phyloP scores from a whole-genome alignment of 305 asterid species.

The Fraxinus floribunda region DNA sequence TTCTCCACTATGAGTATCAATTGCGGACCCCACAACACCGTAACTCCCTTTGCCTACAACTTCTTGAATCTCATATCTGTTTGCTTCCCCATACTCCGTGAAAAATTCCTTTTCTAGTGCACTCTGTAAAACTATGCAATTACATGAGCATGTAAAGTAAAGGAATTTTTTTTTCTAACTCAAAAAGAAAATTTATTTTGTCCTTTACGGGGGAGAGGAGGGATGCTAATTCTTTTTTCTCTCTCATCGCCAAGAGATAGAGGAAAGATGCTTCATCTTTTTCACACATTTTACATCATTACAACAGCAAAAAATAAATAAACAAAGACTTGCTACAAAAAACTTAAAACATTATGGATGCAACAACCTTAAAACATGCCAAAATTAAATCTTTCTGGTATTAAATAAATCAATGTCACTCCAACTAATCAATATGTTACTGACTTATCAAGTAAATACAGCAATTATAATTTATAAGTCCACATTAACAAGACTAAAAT shows the following conservation, averaged over 20 bases:
- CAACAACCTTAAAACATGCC: neutral
- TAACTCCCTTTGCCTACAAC: constrained; percentile 80
- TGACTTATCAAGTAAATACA: constrained; percentile 19
- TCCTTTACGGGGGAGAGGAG: neutral
- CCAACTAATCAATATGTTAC: neutral
- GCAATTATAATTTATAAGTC: neutral
- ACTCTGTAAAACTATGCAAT: constrained; percentile 33
- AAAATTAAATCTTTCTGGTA: neutral
- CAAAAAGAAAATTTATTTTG: neutral
- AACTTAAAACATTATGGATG: neutral
- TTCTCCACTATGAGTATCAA: constrained; percentile 63
- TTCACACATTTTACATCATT: neutral
- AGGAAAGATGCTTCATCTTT: neutral
- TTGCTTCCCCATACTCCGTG: constrained; percentile 77
- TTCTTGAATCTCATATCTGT: constrained; percentile 67
- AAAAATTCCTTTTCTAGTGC: constrained; percentile 63
- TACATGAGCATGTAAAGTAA: neutral
- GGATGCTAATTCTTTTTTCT: neutral
- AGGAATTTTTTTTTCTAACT: neutral
- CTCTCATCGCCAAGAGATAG: neutral
- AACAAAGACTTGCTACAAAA: too few species aligned
- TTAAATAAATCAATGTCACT: neutral
- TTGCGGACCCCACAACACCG: constrained; percentile 72
- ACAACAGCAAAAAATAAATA: too few species aligned
- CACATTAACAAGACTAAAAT: neutral